phyloP scores from a whole-genome alignment of 2,329 filamentous ascomycete genomes.

The Trichoderma oligosporum region DNA sequence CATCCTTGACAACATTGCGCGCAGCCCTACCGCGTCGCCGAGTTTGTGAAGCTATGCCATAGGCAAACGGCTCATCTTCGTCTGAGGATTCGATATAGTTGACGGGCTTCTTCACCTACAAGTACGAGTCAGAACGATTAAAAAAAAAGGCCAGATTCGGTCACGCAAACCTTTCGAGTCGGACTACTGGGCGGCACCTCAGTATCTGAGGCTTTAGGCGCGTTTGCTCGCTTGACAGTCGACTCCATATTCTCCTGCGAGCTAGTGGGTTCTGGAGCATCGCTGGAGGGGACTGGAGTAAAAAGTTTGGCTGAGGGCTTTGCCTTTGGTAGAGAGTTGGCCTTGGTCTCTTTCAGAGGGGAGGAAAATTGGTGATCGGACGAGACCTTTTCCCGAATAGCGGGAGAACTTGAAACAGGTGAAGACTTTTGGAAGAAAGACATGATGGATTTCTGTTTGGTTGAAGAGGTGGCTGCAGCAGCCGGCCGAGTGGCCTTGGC shows the following conservation, averaged over 20 bases:
- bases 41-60: slow-evolving; percentile 38
- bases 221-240: not conserved
- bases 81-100: slow-evolving; percentile 86
- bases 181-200: slow-evolving; percentile 61
- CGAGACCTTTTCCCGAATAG: slow-evolving; percentile 33
- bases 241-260: slow-evolving; percentile 63
- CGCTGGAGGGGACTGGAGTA: slow-evolving; percentile 79
- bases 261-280: slow-evolving; percentile 63
- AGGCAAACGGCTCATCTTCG: slow-evolving; percentile 67
- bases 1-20: slow-evolving; percentile 61
- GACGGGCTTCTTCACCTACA: slow-evolving; percentile 53
- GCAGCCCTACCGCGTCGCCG: slow-evolving; percentile 41
- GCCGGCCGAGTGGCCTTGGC: slow-evolving; percentile 32
- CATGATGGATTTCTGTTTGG: slow-evolving; percentile 42
- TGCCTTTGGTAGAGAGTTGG: slow-evolving; percentile 42
- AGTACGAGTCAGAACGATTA: not conserved
- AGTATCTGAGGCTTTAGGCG: slow-evolving; percentile 23
- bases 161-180: slow-evolving; percentile 63
- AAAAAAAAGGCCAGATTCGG: no score
- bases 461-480: slow-evolving; percentile 30
- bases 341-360: slow-evolving; percentile 41
- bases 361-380: slow-evolving; percentile 32
- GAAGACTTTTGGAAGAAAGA: slow-evolving; percentile 46
- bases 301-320: slow-evolving; percentile 44
- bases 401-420: slow-evolving; percentile 33